Evolutionary conservation across 2,329 filamentous ascomycete species (phyloP).

Genomic region (Penicillium sp.): DNA sequence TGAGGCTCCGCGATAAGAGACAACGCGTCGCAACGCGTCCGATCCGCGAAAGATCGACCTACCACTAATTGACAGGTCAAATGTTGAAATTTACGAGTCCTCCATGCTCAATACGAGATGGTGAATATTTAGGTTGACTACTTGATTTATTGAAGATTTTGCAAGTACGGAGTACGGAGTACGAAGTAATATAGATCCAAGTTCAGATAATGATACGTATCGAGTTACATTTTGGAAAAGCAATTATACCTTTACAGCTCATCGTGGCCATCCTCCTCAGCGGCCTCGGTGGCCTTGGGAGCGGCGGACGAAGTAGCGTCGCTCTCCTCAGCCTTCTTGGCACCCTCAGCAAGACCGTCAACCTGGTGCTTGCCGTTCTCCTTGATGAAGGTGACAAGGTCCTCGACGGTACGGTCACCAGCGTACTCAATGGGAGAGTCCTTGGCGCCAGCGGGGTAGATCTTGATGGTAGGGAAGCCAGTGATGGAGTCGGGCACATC

Average conservation of each 20-base stretch:
- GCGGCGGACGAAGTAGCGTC: constrained; percentile 26
- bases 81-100: background rate
- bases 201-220: constrained; percentile 21
- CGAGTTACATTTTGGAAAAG: constrained; percentile 8
- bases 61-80: background rate
- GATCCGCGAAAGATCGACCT: background rate
- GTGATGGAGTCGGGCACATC: constrained; percentile 96
- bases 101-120: too few species aligned
- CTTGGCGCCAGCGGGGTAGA: constrained; percentile 91
- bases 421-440: constrained; percentile 80
- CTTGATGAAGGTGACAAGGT: constrained; percentile 87
- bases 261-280: constrained; percentile 36
- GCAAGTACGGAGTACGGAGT: too few species aligned
- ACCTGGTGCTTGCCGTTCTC: constrained; percentile 92
- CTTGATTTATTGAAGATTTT: background rate
- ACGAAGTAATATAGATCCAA: constrained; percentile 1
- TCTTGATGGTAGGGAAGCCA: constrained; percentile 99
- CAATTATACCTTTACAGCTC: constrained; percentile 36
- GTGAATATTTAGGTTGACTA: background rate
- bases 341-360: constrained; percentile 61
- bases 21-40: background rate
- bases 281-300: constrained; percentile 24
- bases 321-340: constrained; percentile 55
- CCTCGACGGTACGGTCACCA: constrained; percentile 85
- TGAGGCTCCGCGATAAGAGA: constrained; percentile 5